phyloP scores from a whole-genome alignment of 2,329 filamentous ascomycete genomes.

The Tolypocladium sp. region DNA sequence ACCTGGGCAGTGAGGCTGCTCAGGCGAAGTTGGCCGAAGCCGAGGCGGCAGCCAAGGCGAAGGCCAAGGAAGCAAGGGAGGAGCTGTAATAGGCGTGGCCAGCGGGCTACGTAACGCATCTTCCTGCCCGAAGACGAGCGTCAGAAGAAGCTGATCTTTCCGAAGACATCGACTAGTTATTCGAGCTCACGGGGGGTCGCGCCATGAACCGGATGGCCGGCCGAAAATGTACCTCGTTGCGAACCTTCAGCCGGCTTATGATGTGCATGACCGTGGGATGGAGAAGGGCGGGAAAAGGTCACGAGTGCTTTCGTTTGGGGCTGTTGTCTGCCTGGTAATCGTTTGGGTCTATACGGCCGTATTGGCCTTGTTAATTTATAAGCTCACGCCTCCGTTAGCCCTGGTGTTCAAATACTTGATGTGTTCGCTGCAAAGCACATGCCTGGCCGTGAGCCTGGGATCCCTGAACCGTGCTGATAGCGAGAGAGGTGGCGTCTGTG shows the following conservation, averaged over 20 bases:
- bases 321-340: neutral
- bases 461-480: neutral
- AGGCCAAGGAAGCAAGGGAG: constrained; percentile 28
- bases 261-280: neutral
- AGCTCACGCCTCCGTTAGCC: neutral
- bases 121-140: neutral
- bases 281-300: neutral
- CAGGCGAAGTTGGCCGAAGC: constrained; percentile 35
- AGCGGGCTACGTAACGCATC: neutral
- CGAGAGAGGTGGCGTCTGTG: neutral
- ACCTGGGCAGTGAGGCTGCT: constrained; percentile 36
- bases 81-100: constrained; percentile 34
- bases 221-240: neutral
- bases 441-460: neutral
- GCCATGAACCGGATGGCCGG: neutral
- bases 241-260: neutral
- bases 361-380: neutral
- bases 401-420: neutral
- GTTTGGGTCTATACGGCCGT: neutral
- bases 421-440: neutral
- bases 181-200: neutral
- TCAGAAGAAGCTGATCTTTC: neutral
- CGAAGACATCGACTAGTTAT: neutral
- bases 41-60: constrained; percentile 16
- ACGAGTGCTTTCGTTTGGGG: neutral